Conservation (phyloP, 1,284 basidiomycete genomes). For the Tylopilus orsonianus region DNA sequence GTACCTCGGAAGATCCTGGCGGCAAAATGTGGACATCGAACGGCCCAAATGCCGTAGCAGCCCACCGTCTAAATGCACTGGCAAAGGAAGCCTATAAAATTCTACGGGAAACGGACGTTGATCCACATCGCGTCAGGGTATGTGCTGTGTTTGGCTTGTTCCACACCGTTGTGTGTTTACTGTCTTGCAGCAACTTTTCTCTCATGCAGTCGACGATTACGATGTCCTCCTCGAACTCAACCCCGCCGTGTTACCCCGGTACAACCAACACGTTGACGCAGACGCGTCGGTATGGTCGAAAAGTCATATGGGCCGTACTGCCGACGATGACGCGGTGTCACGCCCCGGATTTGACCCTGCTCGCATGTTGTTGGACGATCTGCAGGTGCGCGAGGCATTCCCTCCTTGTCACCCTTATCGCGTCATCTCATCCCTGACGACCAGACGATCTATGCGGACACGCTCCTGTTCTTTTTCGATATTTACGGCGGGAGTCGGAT, state of each 20-base stretch:
- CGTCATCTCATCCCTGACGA: constrained; percentile 7
- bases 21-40: constrained; percentile 76
- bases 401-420: background rate
- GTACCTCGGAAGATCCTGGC: constrained; percentile 76
- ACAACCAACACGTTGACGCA: constrained; percentile 62
- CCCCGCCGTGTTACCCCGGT: constrained; percentile 66
- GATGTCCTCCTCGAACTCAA: constrained; percentile 84
- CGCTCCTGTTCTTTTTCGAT: constrained; percentile 86
- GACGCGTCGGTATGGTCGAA: constrained; percentile 47
- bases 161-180: constrained; percentile 5
- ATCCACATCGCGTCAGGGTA: constrained; percentile 53
- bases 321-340: constrained; percentile 37
- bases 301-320: constrained; percentile 47
- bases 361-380: constrained; percentile 63
- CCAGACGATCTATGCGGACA: constrained; percentile 76
- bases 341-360: constrained; percentile 85
- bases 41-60: constrained; percentile 68
- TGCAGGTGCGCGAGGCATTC: constrained; percentile 57
- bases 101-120: constrained; percentile 20
- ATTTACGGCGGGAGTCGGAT: constrained; percentile 76
- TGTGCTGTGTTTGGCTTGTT: constrained; percentile 8
- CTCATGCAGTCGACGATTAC: constrained; percentile 83
- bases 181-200: constrained; percentile 67
- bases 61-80: constrained; percentile 66
- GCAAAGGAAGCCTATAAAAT: constrained; percentile 68